A percentile compares a stretch with the other conserved stretches of the same genome.
These are phyloP conservation scores for Leccinum disarticulatum DNA, from an alignment of 768 basidiomycete species.

Conservation along the genomic window DNA sequence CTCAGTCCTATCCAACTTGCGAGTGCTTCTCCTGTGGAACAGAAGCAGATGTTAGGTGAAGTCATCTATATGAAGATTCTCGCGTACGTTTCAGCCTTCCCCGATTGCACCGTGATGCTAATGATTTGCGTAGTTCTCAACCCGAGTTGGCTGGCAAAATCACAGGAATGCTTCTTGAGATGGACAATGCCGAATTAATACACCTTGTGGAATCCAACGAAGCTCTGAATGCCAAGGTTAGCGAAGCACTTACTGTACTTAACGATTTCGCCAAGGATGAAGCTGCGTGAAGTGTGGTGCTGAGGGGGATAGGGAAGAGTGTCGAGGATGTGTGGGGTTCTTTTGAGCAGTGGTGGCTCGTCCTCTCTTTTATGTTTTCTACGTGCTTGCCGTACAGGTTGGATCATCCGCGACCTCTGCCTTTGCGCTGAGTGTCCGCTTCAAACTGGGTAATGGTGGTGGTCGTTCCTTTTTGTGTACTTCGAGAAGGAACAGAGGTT, in stretches of 20 bases:
- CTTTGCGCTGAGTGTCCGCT: conserved; percentile 37
- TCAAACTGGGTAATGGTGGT: conserved; percentile 45
- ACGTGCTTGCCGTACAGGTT: conserved; percentile 35
- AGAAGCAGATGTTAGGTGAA: conserved; percentile 99
- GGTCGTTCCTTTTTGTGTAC: conserved; percentile 57
- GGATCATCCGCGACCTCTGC: conserved; percentile 39
- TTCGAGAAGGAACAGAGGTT: conserved; percentile 53
- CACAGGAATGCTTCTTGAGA: conserved; percentile 98
- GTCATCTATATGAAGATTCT: conserved; percentile 91
- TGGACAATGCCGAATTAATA: conserved; percentile 94
- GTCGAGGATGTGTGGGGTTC: conserved; percentile 18
- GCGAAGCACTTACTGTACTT: conserved; percentile 86
- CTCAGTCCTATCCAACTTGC: conserved; percentile 65
- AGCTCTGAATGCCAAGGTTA: conserved; percentile 86
- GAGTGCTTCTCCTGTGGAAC: conserved; percentile 68
- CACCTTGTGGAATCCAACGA: conserved; percentile 82
- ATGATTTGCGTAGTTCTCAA: conserved; percentile 53
- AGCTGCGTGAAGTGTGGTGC: conserved; percentile 2
- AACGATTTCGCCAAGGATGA: conserved; percentile 72
- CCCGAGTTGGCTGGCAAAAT: conserved; percentile 98
- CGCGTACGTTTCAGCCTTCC: conserved; percentile 46
- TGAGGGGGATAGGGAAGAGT: conserved; percentile 3
- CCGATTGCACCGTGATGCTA: conserved; percentile 2
- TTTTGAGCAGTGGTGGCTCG: conserved; percentile 45
- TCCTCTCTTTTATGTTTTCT: conserved; percentile 46